Percentiles rank a stretch among this genome's conserved stretches.
Conservation (phyloP, 495 filamentous ascomycete genomes). For the Aspergillus coremiiformis region DNA sequence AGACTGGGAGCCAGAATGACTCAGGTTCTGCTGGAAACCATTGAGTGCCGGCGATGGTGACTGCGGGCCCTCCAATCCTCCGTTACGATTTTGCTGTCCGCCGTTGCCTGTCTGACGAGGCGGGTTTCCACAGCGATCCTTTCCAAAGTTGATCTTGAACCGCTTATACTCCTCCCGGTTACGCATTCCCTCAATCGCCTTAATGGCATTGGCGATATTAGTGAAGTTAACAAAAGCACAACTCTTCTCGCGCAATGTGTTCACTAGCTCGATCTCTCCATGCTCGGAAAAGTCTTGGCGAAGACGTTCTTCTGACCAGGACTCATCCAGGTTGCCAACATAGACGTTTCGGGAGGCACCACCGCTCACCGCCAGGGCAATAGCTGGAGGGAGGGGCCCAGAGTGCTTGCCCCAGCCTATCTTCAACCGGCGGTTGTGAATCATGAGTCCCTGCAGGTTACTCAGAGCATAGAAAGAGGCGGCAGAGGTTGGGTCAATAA, state of each 20-base stretch:
- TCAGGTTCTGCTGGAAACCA: constrained; percentile 43
- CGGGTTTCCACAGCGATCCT: constrained; percentile 95
- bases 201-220: constrained; percentile 99
- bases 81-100: constrained; percentile 52
- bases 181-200: constrained; percentile 93
- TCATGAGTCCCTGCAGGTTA: constrained; percentile 97
- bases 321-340: constrained; percentile 93
- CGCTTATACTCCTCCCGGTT: constrained; percentile 92
- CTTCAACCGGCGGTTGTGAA: constrained; percentile 95
- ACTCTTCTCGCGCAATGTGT: constrained; percentile 95
- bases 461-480: constrained; percentile 97
- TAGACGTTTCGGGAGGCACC: constrained; percentile 95
- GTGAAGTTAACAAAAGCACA: constrained; percentile 99
- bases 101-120: constrained; percentile 68
- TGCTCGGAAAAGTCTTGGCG: constrained; percentile 96
- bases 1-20: constrained; percentile 57
- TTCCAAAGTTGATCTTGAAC: constrained; percentile 99
- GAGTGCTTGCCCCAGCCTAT: constrained; percentile 99
- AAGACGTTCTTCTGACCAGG: constrained; percentile 92
- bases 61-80: constrained; percentile 51
- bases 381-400: constrained; percentile 90
- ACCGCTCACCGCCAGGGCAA: constrained; percentile 91
- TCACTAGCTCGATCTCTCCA: constrained; percentile 96
- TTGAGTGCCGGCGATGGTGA: constrained; percentile 51
- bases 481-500: constrained; percentile 96